Evolutionary conservation across 495 filamentous ascomycete genomes (phyloP).

Genomic region (Cercophora sp.): DNA sequence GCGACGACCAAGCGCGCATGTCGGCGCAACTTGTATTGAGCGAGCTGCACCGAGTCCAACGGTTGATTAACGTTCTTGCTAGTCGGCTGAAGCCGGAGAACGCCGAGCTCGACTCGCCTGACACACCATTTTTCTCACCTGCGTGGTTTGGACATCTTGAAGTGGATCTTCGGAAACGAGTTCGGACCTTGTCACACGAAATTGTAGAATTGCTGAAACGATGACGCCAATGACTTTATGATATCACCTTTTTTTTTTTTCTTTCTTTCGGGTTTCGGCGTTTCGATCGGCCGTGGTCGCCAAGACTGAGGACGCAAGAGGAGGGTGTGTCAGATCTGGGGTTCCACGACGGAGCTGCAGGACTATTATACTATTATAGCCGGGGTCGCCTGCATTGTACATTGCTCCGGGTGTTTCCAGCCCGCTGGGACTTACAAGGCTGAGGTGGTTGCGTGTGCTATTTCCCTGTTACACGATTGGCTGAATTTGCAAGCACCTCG

Average conservation of each 20-base stretch:
- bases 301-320: no score
- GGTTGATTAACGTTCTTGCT: conserved; percentile 24
- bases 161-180: background rate
- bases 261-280: background rate
- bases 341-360: no score
- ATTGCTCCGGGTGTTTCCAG: background rate
- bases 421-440: background rate
- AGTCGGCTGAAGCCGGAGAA: background rate
- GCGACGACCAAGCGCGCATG: conserved; percentile 25
- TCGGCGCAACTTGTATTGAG: conserved; percentile 35
- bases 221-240: background rate
- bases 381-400: background rate
- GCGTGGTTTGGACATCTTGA: background rate
- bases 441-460: background rate
- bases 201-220: background rate
- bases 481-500: background rate
- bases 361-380: background rate
- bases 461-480: background rate
- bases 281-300: no score
- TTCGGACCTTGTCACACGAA: background rate
- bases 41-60: conserved; percentile 39
- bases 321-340: no score
- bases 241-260: background rate
- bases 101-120: background rate
- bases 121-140: background rate